Conservation (phyloP, 2,329 filamentous ascomycete species). For the Monosporascus sp. region DNA sequence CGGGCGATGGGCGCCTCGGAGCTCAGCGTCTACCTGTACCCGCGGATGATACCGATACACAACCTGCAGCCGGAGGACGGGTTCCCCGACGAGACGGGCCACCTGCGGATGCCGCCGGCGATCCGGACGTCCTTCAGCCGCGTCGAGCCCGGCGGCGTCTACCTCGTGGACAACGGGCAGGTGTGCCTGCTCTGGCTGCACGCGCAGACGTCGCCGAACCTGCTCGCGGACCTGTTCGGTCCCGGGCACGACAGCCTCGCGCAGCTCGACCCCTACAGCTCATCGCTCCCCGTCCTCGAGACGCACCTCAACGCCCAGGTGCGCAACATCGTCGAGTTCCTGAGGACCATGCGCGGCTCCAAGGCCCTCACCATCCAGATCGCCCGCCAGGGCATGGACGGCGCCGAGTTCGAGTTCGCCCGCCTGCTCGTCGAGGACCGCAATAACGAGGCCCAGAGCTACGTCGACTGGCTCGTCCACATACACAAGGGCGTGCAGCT, state of each 20-base stretch:
- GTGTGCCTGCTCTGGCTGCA: conserved; percentile 90
- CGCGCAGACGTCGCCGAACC: conserved; percentile 83
- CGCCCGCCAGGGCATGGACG: conserved; percentile 87
- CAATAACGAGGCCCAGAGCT: conserved; percentile 96
- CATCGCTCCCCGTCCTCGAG: conserved; percentile 75
- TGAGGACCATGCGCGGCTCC: conserved; percentile 73
- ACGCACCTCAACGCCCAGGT: conserved; percentile 94
- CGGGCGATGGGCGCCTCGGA: conserved; percentile 83
- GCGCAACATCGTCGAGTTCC: conserved; percentile 85
- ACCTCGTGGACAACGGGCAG: conserved; percentile 94
- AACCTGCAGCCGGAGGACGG: conserved; percentile 83
- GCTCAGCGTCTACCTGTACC: conserved; percentile 88
- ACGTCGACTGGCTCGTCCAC: conserved; percentile 97
- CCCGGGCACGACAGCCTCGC: conserved; percentile 66
- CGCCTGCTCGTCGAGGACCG: conserved; percentile 86
- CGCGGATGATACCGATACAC: conserved; percentile 87
- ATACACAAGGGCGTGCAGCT: conserved; percentile 89
- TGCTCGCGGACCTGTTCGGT: conserved; percentile 87
- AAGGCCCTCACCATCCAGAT: conserved; percentile 88
- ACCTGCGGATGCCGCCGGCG: conserved; percentile 76
- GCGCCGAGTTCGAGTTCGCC: conserved; percentile 95
- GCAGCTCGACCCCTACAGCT: conserved; percentile 74
- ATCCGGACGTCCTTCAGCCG: conserved; percentile 80
- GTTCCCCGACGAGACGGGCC: conserved; percentile 83
- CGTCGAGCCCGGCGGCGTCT: conserved; percentile 89